A percentile compares a stretch with the other conserved stretches of the same genome.
Evolutionary conservation across 257 asterid species (phyloP).

Genomic region (Datura wrightii): DNA sequence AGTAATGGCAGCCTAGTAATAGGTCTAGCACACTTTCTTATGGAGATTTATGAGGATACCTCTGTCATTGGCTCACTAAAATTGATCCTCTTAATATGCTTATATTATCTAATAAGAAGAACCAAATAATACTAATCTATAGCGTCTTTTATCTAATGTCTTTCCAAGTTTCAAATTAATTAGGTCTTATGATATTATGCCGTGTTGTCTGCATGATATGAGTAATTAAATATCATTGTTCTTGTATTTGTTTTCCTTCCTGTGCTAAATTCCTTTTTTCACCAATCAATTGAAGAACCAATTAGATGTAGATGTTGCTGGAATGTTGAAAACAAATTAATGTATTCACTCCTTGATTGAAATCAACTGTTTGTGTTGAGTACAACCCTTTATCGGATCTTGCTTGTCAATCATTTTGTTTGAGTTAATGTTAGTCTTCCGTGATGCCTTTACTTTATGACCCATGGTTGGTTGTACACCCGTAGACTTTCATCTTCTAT

Average conservation of each 20-base stretch:
- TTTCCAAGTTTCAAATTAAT: neutral
- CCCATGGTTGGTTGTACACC: neutral
- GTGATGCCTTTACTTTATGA: neutral
- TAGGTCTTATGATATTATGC: neutral
- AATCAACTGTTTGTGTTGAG: constrained; percentile 8
- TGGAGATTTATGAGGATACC: constrained; percentile 16
- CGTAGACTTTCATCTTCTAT: constrained; percentile 4
- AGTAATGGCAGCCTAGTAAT: neutral
- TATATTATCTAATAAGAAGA: neutral
- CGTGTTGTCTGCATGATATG: constrained; percentile 15
- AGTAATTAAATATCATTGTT: neutral
- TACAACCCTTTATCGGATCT: neutral
- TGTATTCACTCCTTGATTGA: neutral
- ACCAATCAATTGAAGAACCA: constrained; percentile 10
- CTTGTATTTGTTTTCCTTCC: neutral
- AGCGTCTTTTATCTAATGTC: neutral
- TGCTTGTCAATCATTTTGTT: neutral
- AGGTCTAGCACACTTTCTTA: neutral
- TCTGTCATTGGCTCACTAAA: neutral
- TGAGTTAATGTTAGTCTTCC: neutral
- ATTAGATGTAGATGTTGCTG: neutral
- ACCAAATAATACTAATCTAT: neutral
- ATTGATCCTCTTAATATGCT: neutral
- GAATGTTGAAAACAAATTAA: neutral
- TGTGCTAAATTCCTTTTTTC: neutral